Evolutionary conservation across 768 basidiomycete species (phyloP), one percentile per base, ranked within the genome.

Genomic region (Serendipita sp.): DNA sequence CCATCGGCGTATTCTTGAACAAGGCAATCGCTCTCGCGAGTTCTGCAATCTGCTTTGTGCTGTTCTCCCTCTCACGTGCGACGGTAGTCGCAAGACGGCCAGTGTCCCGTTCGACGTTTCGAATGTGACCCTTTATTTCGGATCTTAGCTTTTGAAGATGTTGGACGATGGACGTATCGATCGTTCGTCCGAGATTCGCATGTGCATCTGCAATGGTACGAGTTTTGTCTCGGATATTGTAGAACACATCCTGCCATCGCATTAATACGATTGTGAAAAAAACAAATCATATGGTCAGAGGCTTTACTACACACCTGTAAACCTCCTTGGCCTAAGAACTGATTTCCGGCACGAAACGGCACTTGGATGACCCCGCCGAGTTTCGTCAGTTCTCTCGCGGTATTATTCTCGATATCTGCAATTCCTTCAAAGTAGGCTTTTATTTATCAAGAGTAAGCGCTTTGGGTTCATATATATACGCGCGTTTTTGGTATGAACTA

Each of bases 271-370:
- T 4, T 30, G 13, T 8, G 11, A 34, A 48, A 44, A 2, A 18
- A 28, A 67, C 28, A 44, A 48, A 63, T 23, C 44, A 64, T 51
- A 7, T 65, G 36, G 48, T 18, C 5, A 51, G 48, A 8, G n/a
- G 5, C n/a, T 5, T 18, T 18, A 51, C 13, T 51, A n/a, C 78
- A 38, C 66, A 82, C 86, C 81, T 94, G 91, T 58, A 99, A 77
- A 56, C 96, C 95, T 11, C 90, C 91, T 74, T 98, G 93, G n/a
- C 96, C 96, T 3, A 99, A 79, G 72, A 99, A 99, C 77, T 98
- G 95, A 75, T 96, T 95, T 4, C 93, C 94, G 2, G 90, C 83
- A 41, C 87, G 79, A 78, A 99, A 98, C 0, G 96, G 96, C 0
- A 98, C 95, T 73, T 99, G 95, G 66, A 99, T 95, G 67, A 98